Percentiles rank a stretch among this genome's conserved stretches.
Conservation (phyloP, 164 flowering plant species). For the Chimonanthus salicifolius region DNA sequence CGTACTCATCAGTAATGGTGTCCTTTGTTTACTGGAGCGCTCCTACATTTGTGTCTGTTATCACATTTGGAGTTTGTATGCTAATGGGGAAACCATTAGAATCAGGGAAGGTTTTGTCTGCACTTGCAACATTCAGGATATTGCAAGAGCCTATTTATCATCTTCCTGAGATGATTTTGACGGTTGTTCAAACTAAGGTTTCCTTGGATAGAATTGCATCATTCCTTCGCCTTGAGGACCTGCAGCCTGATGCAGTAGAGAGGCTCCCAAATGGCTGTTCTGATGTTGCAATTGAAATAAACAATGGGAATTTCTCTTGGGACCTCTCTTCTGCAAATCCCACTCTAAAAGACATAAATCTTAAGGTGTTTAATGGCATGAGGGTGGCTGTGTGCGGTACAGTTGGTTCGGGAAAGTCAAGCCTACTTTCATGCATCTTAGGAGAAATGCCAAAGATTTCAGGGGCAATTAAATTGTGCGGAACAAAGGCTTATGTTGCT, state of each 20-base stretch:
- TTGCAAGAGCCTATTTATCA: conserved; percentile 60
- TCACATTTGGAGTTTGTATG: conserved; percentile 53
- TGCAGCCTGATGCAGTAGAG: conserved; percentile 38
- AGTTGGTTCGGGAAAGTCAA: conserved; percentile 65
- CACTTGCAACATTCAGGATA: conserved; percentile 72
- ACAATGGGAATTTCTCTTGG: conserved; percentile 35
- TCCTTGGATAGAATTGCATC: conserved; percentile 63
- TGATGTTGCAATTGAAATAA: conserved; percentile 48
- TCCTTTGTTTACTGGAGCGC: conserved; percentile 56
- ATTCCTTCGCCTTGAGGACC: conserved; percentile 52
- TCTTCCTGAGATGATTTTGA: conserved; percentile 60
- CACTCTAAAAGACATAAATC: conserved; percentile 34
- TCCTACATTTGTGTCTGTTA: conserved; percentile 59
- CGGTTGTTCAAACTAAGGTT: conserved; percentile 65
- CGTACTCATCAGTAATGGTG: conserved; percentile 35
- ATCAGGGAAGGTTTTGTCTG: conserved; percentile 64
- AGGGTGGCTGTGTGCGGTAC: conserved; percentile 55
- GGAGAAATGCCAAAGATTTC: conserved; percentile 49
- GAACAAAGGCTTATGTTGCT: conserved; percentile 76
- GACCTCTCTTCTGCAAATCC: conserved; percentile 21
- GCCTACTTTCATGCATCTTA: conserved; percentile 46
- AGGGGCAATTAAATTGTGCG: conserved; percentile 39
- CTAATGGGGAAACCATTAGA: conserved; percentile 55
- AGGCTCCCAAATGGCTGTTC: conserved; percentile 38
- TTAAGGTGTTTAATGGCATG: conserved; percentile 37